Base-by-base conservation (phyloP, 164 flowering plant species). In the Brasenia schreberi region DNA sequence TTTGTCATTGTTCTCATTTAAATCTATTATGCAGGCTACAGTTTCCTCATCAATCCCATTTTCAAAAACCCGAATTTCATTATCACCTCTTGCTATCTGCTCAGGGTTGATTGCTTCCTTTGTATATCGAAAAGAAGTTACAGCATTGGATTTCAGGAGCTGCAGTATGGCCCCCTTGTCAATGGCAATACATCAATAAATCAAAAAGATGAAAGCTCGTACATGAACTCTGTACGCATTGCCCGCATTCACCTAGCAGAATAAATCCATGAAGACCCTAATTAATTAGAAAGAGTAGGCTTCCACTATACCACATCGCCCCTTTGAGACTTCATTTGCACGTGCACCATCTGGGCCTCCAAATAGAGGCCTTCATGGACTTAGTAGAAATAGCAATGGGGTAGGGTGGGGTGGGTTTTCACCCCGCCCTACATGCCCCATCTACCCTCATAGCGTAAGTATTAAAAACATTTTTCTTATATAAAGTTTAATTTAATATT, bases 321-420 rank as follows among this genome's bases (percentile, higher is more conserved):
- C 67, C 65, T 72, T 76, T 66, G 86, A 79, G 69, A 78, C 81
- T 82, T 95, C 98, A 89, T 87, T 92, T 87, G 85, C 95, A 89
- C 91, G 95, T 85, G 92, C 95, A 85, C 81, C 81, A 68, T 45
- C 11, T 45, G 76, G 70, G 67, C 69, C 70, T 59, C 59, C 68
- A 18, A 63, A 74, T 72, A 68, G 59, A 64, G 64, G 69, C 58
- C 70, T 68, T 61, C 53, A 74, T 49, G 61, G 60, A 69, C 69
- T 56, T 39, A 64, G 79, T 23, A 23, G 27, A 2, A 23, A 23
- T 2, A 23, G 27, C 27, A 23, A 23, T 23, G 27, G 27, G 27
- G 27, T 23, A 23, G 27, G 27, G 27, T 23, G 27, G 27, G 27
- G 27, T 23, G 27, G 27, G 27, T 23, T 23, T 23, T 23, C 27